phyloP scores from a whole-genome alignment of 163 green algal species.

The Trebouxiophyceae sp. region DNA sequence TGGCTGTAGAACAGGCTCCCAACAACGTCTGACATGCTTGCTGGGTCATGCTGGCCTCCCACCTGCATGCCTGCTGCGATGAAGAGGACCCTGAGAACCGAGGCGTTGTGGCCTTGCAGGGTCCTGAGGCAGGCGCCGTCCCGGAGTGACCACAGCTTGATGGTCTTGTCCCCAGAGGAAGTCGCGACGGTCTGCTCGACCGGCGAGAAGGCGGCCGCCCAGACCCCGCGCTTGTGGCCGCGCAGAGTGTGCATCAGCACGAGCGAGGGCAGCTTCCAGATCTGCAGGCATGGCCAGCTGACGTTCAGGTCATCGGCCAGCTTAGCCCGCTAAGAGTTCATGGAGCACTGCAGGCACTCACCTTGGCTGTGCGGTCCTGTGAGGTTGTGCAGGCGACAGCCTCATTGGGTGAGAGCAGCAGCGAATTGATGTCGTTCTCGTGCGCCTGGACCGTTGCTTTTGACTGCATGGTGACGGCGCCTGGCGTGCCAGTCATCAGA shows the following conservation, averaged over 20 bases:
- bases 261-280: constrained; percentile 79
- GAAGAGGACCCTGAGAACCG: constrained; percentile 76
- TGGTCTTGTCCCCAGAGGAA: constrained; percentile 64
- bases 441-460: constrained; percentile 77
- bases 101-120: constrained; percentile 84
- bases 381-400: constrained; percentile 69
- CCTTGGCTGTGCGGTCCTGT: constrained; percentile 65
- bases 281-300: constrained; percentile 29
- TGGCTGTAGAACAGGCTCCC: neutral
- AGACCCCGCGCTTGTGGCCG: constrained; percentile 91
- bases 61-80: constrained; percentile 68
- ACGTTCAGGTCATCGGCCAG: too few relatives aligned
- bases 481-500: too few relatives aligned
- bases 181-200: constrained; percentile 66
- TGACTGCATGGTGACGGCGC: constrained; percentile 47
- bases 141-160: constrained; percentile 78
- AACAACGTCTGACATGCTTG: neutral
- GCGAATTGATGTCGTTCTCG: constrained; percentile 95
- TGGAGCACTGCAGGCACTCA: too few relatives aligned
- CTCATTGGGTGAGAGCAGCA: constrained; percentile 82
- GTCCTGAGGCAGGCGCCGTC: constrained; percentile 81
- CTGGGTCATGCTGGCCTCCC: constrained; percentile 1
- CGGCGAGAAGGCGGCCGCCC: constrained; percentile 83
- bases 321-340: too few relatives aligned
- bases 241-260: constrained; percentile 45